These are phyloP conservation scores for Rosa multiflora DNA, from an alignment of 306 rosid species.

Conservation along the genomic window DNA sequence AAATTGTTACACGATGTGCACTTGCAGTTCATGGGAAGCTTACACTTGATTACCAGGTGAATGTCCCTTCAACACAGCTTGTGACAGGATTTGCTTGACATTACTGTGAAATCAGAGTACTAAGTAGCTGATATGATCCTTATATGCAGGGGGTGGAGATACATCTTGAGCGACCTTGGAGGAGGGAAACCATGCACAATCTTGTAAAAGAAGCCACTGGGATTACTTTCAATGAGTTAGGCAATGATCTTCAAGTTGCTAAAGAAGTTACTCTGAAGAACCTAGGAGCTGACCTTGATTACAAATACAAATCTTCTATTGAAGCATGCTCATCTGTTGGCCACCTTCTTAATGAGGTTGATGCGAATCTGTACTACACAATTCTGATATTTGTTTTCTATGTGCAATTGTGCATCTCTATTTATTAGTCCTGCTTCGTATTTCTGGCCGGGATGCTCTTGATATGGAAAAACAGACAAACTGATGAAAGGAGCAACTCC, in stretches of 20 bases:
- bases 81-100: constrained; percentile 18
- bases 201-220: constrained; percentile 86
- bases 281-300: constrained; percentile 59
- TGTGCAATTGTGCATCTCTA: not conserved
- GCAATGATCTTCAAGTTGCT: constrained; percentile 63
- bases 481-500: constrained; percentile 6
- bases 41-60: constrained; percentile 86
- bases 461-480: not conserved
- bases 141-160: constrained; percentile 73
- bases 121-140: constrained; percentile 25
- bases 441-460: constrained; percentile 9
- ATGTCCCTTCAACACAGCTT: not conserved
- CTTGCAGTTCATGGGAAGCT: constrained; percentile 86
- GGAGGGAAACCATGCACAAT: constrained; percentile 95
- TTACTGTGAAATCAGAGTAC: constrained; percentile 5
- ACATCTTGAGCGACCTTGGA: constrained; percentile 88
- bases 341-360: constrained; percentile 83
- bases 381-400: constrained; percentile 1
- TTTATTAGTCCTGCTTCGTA: not conserved
- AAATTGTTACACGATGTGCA: constrained; percentile 85
- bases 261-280: constrained; percentile 58
- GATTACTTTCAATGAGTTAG: constrained; percentile 62
- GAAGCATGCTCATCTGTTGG: constrained; percentile 78
- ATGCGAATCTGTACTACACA: constrained; percentile 24
- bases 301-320: constrained; percentile 66